Percentiles rank a stretch among this genome's conserved stretches.
Conservation (phyloP, 306 rosid genomes). For the Cyclanthera cordifolia region DNA sequence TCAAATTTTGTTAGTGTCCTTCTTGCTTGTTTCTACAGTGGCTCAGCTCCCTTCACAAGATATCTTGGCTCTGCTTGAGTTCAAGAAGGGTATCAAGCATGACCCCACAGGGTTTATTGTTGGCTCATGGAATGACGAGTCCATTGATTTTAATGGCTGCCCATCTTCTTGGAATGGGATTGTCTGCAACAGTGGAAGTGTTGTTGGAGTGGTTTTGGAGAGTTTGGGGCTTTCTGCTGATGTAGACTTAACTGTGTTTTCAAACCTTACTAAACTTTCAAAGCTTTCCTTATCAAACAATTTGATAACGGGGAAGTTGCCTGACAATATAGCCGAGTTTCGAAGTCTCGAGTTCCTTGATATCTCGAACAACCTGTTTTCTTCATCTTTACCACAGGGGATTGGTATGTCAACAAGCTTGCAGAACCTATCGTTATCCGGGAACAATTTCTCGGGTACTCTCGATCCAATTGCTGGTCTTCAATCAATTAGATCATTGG, state of each 20-base stretch:
- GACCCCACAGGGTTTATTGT: slow-evolving; percentile 85
- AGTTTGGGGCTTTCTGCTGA: slow-evolving; percentile 74
- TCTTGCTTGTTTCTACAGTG: slow-evolving; percentile 46
- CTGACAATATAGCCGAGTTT: slow-evolving; percentile 54
- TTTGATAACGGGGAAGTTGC: slow-evolving; percentile 56
- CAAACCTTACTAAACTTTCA: slow-evolving; percentile 71
- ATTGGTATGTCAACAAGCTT: slow-evolving; percentile 48
- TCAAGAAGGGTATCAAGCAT: slow-evolving; percentile 84
- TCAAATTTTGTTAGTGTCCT: slow-evolving; percentile 44
- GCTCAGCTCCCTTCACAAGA: slow-evolving; percentile 98
- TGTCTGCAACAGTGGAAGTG: slow-evolving; percentile 77
- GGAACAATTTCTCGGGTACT: slow-evolving; percentile 86
- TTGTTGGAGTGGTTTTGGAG: slow-evolving; percentile 93
- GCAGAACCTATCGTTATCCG: slow-evolving; percentile 61
- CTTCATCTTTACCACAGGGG: slow-evolving; percentile 45
- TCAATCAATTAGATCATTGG: slow-evolving; percentile 60
- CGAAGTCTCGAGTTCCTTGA: slow-evolving; percentile 65
- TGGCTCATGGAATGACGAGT: slow-evolving; percentile 92
- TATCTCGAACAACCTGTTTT: slow-evolving; percentile 66
- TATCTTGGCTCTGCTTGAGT: slow-evolving; percentile 74
- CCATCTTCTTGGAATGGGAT: slow-evolving; percentile 97
- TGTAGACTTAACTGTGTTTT: slow-evolving; percentile 56
- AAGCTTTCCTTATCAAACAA: slow-evolving; percentile 75
- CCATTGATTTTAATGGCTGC: slow-evolving; percentile 92
- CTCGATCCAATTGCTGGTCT: slow-evolving; percentile 52